Evolutionary conservation across 352 stramenopile genomes (phyloP).

Genomic region (Phytopythium montanum): DNA sequence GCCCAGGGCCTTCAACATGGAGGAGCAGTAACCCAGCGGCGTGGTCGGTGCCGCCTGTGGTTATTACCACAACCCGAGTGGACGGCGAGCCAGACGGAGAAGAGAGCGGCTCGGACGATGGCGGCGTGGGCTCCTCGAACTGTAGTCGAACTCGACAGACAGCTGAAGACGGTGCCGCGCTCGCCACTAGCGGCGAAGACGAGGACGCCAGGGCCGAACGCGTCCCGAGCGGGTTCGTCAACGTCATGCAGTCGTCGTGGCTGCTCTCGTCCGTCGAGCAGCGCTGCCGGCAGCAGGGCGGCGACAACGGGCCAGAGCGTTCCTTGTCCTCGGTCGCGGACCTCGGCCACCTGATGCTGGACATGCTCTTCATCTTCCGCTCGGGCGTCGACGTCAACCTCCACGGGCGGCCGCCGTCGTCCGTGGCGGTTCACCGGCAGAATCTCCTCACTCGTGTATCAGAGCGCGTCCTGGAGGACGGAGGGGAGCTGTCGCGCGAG

Average conservation of each 20-base stretch:
- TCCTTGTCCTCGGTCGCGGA: slow-evolving; percentile 38
- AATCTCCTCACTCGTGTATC: slow-evolving; percentile 40
- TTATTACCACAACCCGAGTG: background rate
- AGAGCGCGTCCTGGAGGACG: slow-evolving; percentile 6
- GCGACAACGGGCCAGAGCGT: slow-evolving; percentile 11
- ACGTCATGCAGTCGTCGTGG: slow-evolving; percentile 74
- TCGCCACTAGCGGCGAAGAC: background rate
- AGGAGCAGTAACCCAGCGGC: background rate
- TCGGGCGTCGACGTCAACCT: slow-evolving; percentile 53
- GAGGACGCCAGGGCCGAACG: slow-evolving; percentile 5
- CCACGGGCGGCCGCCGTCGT: slow-evolving; percentile 35
- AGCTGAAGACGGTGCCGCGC: background rate
- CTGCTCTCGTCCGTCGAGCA: slow-evolving; percentile 67
- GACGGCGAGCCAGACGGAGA: slow-evolving; percentile 1
- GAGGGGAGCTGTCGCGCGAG: slow-evolving; percentile 13
- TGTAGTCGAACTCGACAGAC: background rate
- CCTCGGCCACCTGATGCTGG: slow-evolving; percentile 50
- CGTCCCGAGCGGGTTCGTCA: slow-evolving; percentile 45
- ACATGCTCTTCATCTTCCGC: slow-evolving; percentile 64
- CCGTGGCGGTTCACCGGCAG: slow-evolving; percentile 29
- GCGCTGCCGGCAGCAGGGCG: slow-evolving; percentile 23
- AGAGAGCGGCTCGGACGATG: slow-evolving; percentile 5
- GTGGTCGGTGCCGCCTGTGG: background rate
- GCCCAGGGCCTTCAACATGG: background rate
- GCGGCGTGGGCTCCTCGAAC: background rate